Percentiles rank a stretch among this genome's conserved stretches.
Conservation (phyloP, 805 yeast species). For the Nakazawaea laoshanensis region DNA sequence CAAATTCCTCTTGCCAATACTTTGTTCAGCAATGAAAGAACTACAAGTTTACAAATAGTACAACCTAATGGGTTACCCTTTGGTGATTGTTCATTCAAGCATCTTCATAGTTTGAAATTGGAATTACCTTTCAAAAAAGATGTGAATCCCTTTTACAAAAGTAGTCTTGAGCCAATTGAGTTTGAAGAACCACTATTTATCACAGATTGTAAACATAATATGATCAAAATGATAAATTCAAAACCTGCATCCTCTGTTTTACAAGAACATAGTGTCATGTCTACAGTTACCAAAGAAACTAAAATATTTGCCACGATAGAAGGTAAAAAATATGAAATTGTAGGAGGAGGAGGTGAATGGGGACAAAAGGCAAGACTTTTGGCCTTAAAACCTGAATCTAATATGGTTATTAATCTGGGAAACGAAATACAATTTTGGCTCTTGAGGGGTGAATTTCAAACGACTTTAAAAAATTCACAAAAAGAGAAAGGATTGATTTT, state of each 20-base stretch:
- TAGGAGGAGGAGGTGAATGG: conserved; percentile 12
- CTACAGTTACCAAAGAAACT: conserved; percentile 32
- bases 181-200: conserved; percentile 27
- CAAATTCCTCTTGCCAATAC: conserved; percentile 10
- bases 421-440: conserved; percentile 4
- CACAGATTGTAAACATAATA: conserved; percentile 46
- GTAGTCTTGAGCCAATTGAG: neutral
- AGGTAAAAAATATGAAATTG: conserved; percentile 5
- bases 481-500: too few species aligned
- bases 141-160: too few species aligned
- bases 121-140: too few species aligned
- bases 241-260: conserved; percentile 50
- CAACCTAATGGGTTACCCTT: conserved; percentile 5
- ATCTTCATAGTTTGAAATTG: too few species aligned
- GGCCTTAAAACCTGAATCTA: conserved; percentile 2
- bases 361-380: conserved; percentile 3
- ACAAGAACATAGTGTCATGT: conserved; percentile 35
- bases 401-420: conserved; percentile 4
- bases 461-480: too few species aligned
- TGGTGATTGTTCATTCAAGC: too few species aligned
- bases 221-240: conserved; percentile 47
- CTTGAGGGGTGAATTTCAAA: conserved; percentile 2
- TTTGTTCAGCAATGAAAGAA: conserved; percentile 16
- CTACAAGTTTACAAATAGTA: conserved; percentile 2
- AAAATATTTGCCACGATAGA: conserved; percentile 25